Conservation (phyloP, 192 early-diverging fungal genomes). For the Lunasporangiospora selenospora region DNA sequence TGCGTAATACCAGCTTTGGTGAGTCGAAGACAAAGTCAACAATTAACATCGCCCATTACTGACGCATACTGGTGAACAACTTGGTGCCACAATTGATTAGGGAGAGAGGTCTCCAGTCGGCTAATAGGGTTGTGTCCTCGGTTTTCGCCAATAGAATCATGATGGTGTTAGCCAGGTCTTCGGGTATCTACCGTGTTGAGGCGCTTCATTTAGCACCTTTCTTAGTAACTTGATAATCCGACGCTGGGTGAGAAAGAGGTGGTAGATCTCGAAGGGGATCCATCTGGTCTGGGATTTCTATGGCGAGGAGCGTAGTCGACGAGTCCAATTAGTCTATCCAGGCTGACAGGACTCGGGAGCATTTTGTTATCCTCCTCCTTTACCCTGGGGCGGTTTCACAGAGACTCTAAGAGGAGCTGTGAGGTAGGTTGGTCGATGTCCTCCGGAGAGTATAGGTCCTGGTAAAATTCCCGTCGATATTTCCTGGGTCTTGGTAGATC, state of each 20-base stretch:
- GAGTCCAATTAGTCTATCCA: too few relatives aligned
- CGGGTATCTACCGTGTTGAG: background rate
- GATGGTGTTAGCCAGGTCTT: background rate
- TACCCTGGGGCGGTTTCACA: too few relatives aligned
- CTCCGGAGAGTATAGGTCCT: background rate
- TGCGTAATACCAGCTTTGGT: too few relatives aligned
- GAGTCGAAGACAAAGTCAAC: too few relatives aligned
- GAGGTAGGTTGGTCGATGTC: background rate
- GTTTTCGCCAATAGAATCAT: constrained; percentile 28
- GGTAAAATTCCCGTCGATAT: background rate
- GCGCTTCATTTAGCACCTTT: constrained; percentile 4
- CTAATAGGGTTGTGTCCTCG: background rate
- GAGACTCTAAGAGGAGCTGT: background rate
- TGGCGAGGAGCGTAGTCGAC: background rate
- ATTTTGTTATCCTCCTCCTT: too few relatives aligned
- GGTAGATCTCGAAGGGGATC: constrained; percentile 8
- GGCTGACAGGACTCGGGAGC: background rate
- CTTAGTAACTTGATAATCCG: background rate
- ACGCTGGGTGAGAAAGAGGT: background rate
- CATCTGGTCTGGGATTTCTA: constrained; percentile 7
- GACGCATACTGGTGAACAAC: constrained; percentile 19
- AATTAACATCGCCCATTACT: too few relatives aligned
- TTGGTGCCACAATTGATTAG: constrained; percentile 19
- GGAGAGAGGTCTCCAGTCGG: constrained; percentile 20
- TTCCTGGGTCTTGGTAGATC: background rate